phyloP scores from a whole-genome alignment of 768 basidiomycete genomes.

The Pulveroboletus sp. region DNA sequence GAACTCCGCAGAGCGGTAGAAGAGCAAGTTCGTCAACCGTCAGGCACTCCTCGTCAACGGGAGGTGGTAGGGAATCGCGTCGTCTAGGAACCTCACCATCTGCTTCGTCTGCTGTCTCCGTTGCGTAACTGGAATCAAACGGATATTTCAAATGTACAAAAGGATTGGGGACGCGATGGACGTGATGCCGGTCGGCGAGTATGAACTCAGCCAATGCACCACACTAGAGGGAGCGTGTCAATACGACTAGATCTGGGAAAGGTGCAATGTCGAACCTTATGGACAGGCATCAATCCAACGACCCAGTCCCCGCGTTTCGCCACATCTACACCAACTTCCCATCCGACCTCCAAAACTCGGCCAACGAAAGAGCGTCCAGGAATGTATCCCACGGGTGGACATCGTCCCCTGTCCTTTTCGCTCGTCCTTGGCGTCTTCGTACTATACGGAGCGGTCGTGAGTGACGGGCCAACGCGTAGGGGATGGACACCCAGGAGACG shows the following conservation, averaged over 20 bases:
- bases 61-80: conserved; percentile 8
- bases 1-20: conserved; percentile 71
- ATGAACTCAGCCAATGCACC: conserved; percentile 90
- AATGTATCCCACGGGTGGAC: conserved; percentile 57
- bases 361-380: conserved; percentile 89
- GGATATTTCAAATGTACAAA: conserved; percentile 32
- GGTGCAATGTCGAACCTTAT: conserved; percentile 54
- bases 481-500: conserved; percentile 51
- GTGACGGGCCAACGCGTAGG: conserved; percentile 11
- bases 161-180: conserved; percentile 69
- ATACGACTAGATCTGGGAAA: conserved; percentile 2
- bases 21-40: conserved; percentile 74
- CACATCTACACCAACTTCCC: conserved; percentile 49
- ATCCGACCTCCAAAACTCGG: conserved; percentile 75
- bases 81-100: conserved; percentile 6
- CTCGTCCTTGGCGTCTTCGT: conserved; percentile 14
- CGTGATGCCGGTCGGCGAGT: conserved; percentile 70
- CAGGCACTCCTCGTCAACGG: conserved; percentile 21
- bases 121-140: conserved; percentile 12
- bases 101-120: conserved; percentile 8
- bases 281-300: conserved; percentile 69
- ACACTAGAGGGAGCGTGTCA: conserved; percentile 41
- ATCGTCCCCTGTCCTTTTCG: conserved; percentile 25
- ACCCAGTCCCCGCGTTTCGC: conserved; percentile 83
- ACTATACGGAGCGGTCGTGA: conserved; percentile 20